Base-by-base conservation (phyloP, 306 rosid genomes). In the Quillaja saponaria region DNA sequence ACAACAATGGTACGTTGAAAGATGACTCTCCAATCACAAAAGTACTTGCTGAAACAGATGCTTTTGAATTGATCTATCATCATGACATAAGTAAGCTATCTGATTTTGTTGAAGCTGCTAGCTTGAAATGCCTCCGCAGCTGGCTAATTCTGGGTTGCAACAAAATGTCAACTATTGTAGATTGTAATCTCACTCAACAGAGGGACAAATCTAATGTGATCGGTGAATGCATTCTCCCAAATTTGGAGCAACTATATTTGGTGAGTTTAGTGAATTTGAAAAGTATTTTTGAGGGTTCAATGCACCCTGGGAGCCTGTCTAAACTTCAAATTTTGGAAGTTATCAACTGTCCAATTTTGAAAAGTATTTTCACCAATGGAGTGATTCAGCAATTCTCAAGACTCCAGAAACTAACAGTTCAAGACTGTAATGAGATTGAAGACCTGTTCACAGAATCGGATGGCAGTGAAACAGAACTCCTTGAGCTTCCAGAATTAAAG, bases 41-140 rank as follows among this genome's bases (percentile, higher is more conserved):
- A 47, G 34, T 35, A 8, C 34, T 63, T 49, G 3, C 20, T 13
- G 13, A 63, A 35, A 49, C 39, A 8, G 39, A 63, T 5, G 21
- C 49, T 13, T 37, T 49, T 20, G 68, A 49, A 49, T 38, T 63
- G 38, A 50, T 50, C 7, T 13, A n/a, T 21, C 58, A 63, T 19
- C 34, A 49, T 10, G 47, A 41, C 21, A 53, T 53, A 17, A 19
- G 4, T 5, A 20, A n/a, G 6, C 37, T 49, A 10, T 49, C 49
- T n/a, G 25, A 63, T n/a, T 49, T 63, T n/a, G 58, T 38, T 3
- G 4, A 6, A 1, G 8, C 4, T 25, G 2, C 31, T 6, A 38
- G 9, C 8, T 8, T 49, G 37, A 38, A 37, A 8, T 0, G 2
- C 0, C 13, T 63, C 10, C 20, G 49, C 9, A 48, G 58, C 15